phyloP scores from a whole-genome alignment of 306 rosid species.

The Lotus japonicus region DNA sequence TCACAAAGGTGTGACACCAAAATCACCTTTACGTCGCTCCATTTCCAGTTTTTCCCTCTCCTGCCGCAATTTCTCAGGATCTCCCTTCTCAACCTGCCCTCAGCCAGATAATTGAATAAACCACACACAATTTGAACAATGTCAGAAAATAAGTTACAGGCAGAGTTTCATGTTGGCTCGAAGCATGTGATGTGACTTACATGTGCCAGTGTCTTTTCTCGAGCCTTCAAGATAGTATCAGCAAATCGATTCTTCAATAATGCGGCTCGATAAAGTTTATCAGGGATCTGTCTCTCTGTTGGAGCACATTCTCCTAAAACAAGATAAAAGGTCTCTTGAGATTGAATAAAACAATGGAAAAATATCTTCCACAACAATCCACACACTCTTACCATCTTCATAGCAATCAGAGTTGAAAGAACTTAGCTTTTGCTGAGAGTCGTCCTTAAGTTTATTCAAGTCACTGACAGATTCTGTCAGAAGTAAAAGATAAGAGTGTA shows the following conservation, averaged over 20 bases:
- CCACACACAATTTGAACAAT: constrained; percentile 3
- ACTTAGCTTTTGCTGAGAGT: constrained; percentile 47
- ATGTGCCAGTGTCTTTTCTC: constrained; percentile 61
- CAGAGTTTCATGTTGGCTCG: constrained; percentile 11
- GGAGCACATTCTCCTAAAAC: constrained; percentile 51
- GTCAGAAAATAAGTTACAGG: not conserved
- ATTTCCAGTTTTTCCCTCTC: constrained; percentile 61
- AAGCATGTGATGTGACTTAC: constrained; percentile 28
- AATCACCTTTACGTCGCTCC: constrained; percentile 50
- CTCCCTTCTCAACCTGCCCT: constrained; percentile 60
- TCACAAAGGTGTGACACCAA: not conserved
- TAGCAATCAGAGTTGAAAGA: constrained; percentile 42
- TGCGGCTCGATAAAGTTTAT: constrained; percentile 61
- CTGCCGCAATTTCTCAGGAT: constrained; percentile 65
- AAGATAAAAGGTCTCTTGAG: constrained; percentile 10
- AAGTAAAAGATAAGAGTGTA: not conserved
- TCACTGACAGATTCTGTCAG: constrained; percentile 49
- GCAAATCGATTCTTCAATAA: constrained; percentile 58
- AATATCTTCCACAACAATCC: constrained; percentile 14
- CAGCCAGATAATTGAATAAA: constrained; percentile 20
- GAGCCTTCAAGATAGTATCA: constrained; percentile 79
- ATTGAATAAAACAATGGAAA: constrained; percentile 2
- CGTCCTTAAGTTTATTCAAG: constrained; percentile 55
- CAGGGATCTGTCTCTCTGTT: constrained; percentile 52
- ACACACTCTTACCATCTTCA: constrained; percentile 52